Evolutionary conservation across 2,329 filamentous ascomycete genomes (phyloP), one percentile per base, ranked within the genome.

Genomic region (Penicillium brasilianum): DNA sequence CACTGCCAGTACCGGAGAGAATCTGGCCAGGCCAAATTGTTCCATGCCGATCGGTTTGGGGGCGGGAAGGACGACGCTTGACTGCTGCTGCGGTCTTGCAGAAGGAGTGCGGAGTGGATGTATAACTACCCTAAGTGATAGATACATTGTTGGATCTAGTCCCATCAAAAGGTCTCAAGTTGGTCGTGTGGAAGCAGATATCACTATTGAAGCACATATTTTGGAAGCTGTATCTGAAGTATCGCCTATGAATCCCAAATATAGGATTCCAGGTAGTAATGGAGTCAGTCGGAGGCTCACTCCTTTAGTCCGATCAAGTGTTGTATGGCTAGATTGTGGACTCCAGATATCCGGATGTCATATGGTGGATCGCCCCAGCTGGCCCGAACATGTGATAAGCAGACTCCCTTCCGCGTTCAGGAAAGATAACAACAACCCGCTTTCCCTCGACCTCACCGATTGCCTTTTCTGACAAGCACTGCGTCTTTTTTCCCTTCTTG

Each of bases 21-120:
- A 51, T 57, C 20, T 74, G 71, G 68, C 59, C 64, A 13, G 74
- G 73, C 9, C 79, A 80, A 59, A 65, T 80, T 41, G 65, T 82
- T 25, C 80, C 80, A 10, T 81, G 78, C 66, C 72, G 69, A 60
- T 73, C 73, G 41, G 70, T 81, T 37, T 81, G 78, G 76, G 78
- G 77, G 4, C 57, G 62, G 18, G 60, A 71, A 48, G 78, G 76
- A 22, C 65, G 63, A 50, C 64, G 62, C 57, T 63, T 81, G 57
- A 68, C 68, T 41, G 79, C 76, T 14, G 78, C 70, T 13, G 62
- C 79, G 37, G 67, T 78, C 54, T 43, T 80, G 46, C 74, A 77
- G 56, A 64, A 62, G 41, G 58, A 66, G 37, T 9, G 22, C 16
- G 32, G 20, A 36, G 25, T 39, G 37, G 32, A 55, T 52, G 50